Conservation (phyloP, 23 red algal species). For the Gracilaria domingensis region DNA sequence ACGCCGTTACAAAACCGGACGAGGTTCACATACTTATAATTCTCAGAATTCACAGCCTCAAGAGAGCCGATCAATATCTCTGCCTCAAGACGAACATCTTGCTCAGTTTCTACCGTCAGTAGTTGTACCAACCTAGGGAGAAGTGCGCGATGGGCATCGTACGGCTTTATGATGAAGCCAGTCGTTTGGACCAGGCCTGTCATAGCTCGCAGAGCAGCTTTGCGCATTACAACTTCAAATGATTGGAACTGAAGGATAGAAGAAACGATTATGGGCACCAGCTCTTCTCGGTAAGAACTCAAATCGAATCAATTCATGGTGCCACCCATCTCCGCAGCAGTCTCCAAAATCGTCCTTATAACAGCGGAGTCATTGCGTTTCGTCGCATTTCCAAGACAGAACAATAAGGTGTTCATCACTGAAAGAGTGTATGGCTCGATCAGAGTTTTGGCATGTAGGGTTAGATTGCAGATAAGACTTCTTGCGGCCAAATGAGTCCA, state of each 20-base stretch:
- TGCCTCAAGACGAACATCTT: conserved; percentile 74
- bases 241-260: conserved; percentile 74
- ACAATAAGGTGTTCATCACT: conserved; percentile 69
- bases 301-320: conserved; percentile 79
- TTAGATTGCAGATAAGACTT: conserved; percentile 80
- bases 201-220: conserved; percentile 77
- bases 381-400: conserved; percentile 58
- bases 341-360: conserved; percentile 59
- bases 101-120: conserved; percentile 78
- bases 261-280: conserved; percentile 79
- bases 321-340: conserved; percentile 76
- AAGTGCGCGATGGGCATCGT: conserved; percentile 69
- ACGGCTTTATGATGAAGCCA: conserved; percentile 79
- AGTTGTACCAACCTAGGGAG: conserved; percentile 78
- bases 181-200: conserved; percentile 81
- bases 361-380: conserved; percentile 53
- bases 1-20: background rate
- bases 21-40: conserved; percentile 79
- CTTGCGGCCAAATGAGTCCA: conserved; percentile 71
- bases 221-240: conserved; percentile 59
- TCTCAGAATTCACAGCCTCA: conserved; percentile 89
- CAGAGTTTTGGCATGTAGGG: conserved; percentile 76
- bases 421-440: conserved; percentile 76
- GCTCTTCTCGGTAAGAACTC: conserved; percentile 61
- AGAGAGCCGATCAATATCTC: conserved; percentile 86